Conservation (phyloP, 164 flowering plant genomes). For the Aristolochia fimbriata region DNA sequence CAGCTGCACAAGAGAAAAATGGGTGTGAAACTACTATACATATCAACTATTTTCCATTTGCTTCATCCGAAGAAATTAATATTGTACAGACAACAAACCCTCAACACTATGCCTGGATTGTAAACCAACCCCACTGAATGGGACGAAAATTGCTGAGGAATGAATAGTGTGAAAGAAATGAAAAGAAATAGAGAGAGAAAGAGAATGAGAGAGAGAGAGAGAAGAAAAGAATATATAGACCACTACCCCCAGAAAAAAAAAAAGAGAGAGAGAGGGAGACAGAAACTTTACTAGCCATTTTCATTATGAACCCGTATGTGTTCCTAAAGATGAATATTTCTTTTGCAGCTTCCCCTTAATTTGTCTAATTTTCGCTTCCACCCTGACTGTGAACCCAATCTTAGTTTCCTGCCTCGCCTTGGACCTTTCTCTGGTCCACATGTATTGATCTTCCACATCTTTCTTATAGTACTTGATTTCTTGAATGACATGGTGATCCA, state of each 20-base stretch:
- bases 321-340: constrained; percentile 27
- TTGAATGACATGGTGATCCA: constrained; percentile 95
- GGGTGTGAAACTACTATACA: too few relatives aligned
- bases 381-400: constrained; percentile 93
- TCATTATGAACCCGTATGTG: constrained; percentile 16
- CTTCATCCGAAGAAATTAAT: constrained; percentile 20
- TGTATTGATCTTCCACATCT: constrained; percentile 61
- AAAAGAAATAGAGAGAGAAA: neutral
- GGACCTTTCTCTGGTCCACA: constrained; percentile 83
- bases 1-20: too few relatives aligned
- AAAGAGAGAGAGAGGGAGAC: neutral
- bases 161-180: constrained; percentile 1
- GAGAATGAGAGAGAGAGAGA: constrained; percentile 1
- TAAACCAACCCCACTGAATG: constrained; percentile 10
- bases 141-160: constrained; percentile 6
- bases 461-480: constrained; percentile 89
- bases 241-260: neutral
- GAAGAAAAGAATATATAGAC: neutral
- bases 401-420: constrained; percentile 86
- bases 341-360: constrained; percentile 62
- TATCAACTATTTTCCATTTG: constrained; percentile 6
- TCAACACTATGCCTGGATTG: constrained; percentile 9
- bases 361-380: constrained; percentile 86
- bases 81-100: constrained; percentile 33
- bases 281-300: neutral